These are phyloP conservation scores for Corchorus olitorius DNA, from an alignment of 345 rosid species.

Conservation along the genomic window DNA sequence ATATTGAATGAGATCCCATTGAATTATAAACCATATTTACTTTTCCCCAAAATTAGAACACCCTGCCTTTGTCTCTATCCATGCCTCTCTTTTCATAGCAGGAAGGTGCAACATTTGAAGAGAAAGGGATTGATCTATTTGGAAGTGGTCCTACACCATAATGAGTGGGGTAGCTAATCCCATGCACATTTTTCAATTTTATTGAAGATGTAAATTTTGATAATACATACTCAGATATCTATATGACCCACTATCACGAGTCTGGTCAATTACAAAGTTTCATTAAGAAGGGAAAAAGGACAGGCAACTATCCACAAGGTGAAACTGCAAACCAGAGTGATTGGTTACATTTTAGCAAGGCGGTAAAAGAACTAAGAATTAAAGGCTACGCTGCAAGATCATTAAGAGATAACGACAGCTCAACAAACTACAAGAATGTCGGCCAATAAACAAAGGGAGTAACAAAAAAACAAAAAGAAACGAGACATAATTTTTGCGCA, in stretches of 20 bases:
- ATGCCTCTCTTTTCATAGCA: not conserved
- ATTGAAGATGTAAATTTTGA: not conserved
- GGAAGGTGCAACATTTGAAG: not conserved
- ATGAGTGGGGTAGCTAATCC: not conserved
- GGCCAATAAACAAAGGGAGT: not conserved
- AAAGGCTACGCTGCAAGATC: not conserved
- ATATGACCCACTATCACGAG: too few relatives aligned
- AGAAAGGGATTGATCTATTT: not conserved
- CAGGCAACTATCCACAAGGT: not conserved
- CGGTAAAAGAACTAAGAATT: not conserved
- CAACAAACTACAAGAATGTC: not conserved
- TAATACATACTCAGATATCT: not conserved
- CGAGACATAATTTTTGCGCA: not conserved
- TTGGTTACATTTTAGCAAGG: not conserved
- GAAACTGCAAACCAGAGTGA: not conserved
- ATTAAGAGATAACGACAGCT: not conserved
- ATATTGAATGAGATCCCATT: not conserved
- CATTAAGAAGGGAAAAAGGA: not conserved
- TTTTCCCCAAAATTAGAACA: not conserved
- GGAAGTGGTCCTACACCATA: not conserved
- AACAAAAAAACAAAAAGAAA: not conserved
- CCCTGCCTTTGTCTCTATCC: not conserved
- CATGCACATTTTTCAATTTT: not conserved
- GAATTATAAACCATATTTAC: not conserved
- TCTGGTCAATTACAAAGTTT: too few relatives aligned